A percentile compares a stretch with the other conserved stretches of the same genome.
Conservation (phyloP, 2,329 filamentous ascomycete species). For the Bipolaris oryzae region DNA sequence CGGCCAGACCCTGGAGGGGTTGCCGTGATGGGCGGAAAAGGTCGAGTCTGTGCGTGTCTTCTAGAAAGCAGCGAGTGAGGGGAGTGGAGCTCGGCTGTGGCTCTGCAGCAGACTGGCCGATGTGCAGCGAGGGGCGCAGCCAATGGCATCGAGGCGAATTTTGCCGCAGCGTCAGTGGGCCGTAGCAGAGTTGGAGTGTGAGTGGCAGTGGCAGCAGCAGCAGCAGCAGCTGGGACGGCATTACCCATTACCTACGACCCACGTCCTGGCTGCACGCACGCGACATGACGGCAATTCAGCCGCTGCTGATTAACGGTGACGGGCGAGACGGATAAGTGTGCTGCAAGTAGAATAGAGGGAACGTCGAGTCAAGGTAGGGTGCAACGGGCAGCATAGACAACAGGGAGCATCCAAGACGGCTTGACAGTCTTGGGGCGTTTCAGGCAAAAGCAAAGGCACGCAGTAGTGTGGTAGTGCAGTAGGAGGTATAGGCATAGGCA, state of each 20-base stretch:
- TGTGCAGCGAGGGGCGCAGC: constrained; percentile 3
- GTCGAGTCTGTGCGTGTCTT: constrained; percentile 25
- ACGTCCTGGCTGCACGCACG: too few species aligned
- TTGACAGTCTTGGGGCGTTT: neutral
- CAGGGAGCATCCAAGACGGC: neutral
- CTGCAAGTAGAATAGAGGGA: too few species aligned
- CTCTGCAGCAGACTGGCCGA: constrained; percentile 15
- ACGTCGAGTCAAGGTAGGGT: too few species aligned
- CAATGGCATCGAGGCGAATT: constrained; percentile 14
- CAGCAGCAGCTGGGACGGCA: too few species aligned
- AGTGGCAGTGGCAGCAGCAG: too few species aligned
- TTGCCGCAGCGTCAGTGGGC: neutral
- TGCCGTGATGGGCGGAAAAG: constrained; percentile 20
- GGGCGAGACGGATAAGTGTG: too few species aligned
- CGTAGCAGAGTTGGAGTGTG: too few species aligned
- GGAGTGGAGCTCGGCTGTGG: constrained; percentile 14
- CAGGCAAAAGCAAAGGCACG: neutral
- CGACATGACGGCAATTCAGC: too few species aligned
- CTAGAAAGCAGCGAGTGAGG: constrained; percentile 23
- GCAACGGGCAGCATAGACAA: too few species aligned
- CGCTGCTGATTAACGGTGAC: too few species aligned
- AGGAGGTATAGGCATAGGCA: neutral
- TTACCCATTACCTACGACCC: too few species aligned
- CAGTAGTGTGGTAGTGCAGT: too few species aligned
- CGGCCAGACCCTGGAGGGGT: constrained; percentile 32